phyloP scores from a whole-genome alignment of 1,139 yeast genomes.

The Hyphopichia khmerensis region DNA sequence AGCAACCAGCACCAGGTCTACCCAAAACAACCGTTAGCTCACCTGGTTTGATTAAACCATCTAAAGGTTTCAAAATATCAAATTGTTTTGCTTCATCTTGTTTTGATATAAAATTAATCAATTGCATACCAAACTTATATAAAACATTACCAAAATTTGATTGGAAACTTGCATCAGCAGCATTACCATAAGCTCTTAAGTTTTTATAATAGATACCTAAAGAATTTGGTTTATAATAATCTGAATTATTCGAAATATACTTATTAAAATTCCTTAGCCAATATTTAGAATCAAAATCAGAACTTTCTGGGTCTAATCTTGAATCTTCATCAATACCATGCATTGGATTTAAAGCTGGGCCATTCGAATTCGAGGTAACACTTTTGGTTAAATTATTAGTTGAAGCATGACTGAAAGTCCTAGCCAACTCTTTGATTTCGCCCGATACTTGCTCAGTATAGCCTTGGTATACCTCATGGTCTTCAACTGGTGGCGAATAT shows the following conservation, averaged over 20 bases:
- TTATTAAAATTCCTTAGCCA: slow-evolving; percentile 27
- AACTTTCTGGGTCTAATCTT: slow-evolving; percentile 15
- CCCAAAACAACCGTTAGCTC: slow-evolving; percentile 76
- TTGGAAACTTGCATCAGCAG: slow-evolving; percentile 18
- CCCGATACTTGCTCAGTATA: slow-evolving; percentile 26
- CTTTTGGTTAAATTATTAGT: slow-evolving; percentile 18
- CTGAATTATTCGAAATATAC: slow-evolving; percentile 16
- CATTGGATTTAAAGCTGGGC: slow-evolving; percentile 44
- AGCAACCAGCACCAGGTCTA: slow-evolving; percentile 84
- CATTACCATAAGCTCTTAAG: slow-evolving; percentile 18
- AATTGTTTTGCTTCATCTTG: slow-evolving; percentile 23
- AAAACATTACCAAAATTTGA: slow-evolving; percentile 10
- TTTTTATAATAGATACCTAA: slow-evolving; percentile 19
- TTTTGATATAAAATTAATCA: slow-evolving; percentile 2
- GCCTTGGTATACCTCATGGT: slow-evolving; percentile 27
- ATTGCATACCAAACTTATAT: slow-evolving; percentile 5
- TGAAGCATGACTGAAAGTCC: slow-evolving; percentile 23
- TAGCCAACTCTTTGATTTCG: slow-evolving; percentile 29
- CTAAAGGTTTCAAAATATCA: slow-evolving; percentile 66
- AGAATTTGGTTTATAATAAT: slow-evolving; percentile 17
- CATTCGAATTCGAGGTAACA: slow-evolving; percentile 37
- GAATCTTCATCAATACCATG: slow-evolving; percentile 5
- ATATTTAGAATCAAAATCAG: slow-evolving; percentile 17
- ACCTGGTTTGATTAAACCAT: slow-evolving; percentile 67
- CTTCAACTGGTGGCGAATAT: too few relatives aligned